Base-by-base conservation (phyloP, 2,329 filamentous ascomycete species). In the Pseudonectria foliicola region DNA sequence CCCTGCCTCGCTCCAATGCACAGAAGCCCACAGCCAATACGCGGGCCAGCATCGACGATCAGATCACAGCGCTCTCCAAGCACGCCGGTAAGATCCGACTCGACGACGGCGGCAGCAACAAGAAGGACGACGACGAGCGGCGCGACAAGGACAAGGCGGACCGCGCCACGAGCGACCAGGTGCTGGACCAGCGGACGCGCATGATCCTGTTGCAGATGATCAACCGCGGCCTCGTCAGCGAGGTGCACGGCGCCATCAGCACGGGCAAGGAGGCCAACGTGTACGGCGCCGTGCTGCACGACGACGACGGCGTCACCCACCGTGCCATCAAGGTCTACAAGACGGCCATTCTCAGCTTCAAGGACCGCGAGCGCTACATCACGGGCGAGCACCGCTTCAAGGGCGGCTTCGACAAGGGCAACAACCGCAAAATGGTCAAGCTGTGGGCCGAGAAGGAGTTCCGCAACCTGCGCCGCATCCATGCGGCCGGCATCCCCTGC, bases 361-460 rank as follows among this genome's bases (percentile, higher is more conserved):
- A 96, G 66, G 92, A 98, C 63, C 77, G 92, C 39, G 89, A 95
- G 63, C 83, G 88, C 53, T 98, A 98, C 62, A 92, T 98, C 43
- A 84, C 83, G 1, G 92, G 92, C 46, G 92, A 98, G 63, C 88
- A 89, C 63, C 75, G 92, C 15, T 98, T 98, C 70, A 78, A 86
- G 49, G 74, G 80, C 42, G 90, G 90, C 32, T 92, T 90, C 57
- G 92, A 90, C 64, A 96, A 95, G 69, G 84, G 84, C 47, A 94
- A 88, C 64, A 95, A 88, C 66, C 78, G 89, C 31, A 88, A 90
- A 48, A 96, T 96, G 90, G 90, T 98, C 48, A 94, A 95, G 62
- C 71, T 95, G 15, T 98, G 92, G 92, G 93, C 93, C 0, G 90
- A 98, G 65, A 98, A 98, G 65, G 92, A 98, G 64, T 94, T 93